Evolutionary conservation across 305 asterid species (phyloP), one percentile per base, ranked within the genome.

Genomic region (Fraxinus dipetala): DNA sequence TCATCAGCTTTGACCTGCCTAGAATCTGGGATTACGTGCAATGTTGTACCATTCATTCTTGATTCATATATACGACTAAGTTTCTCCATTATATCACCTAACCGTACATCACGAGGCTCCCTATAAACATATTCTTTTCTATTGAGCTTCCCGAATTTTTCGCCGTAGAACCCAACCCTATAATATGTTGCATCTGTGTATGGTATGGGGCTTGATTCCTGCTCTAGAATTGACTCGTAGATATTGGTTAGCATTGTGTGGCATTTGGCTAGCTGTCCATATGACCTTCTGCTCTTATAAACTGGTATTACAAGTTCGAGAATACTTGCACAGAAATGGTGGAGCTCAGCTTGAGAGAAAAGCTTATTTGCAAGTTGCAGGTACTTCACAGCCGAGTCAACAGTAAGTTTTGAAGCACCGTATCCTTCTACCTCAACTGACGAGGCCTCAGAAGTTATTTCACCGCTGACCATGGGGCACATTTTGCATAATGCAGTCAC

Each of bases 361-460:
- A 96, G 98, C 89, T 93, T 92, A 74, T 95, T 92, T 81, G 98
- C 99, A 72, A 96, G 99, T 87, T 96, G 98, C 72, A 96, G 91
- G 90, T 96, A 96, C 83, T 96, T 96, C 54, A 96, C 98, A 13
- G 99, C 99, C 0, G 99, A 96, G 90, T 96, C 99, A 78, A 96
- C 99, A 0, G 98, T 96, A 59, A 96, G 97, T 88, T 96, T 96
- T 76, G 99, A 96, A 72, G 98, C 90, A 72, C 99, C 99, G 70
- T 96, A 96, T 40, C 99, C 99, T 87, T 96, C 99, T 18, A 96
- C 98, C 89, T 96, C 99, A n/a, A 98, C 99, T 72, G 97, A 93
- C 14, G 98, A 93, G 43, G 98, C 94, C 91, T 92, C 98, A 2
- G 92, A 83, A 72, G 90, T 85, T 82, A 93, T 92, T 87, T 96